These are phyloP conservation scores for Lyophyllum atratum DNA, from an alignment of 768 basidiomycete genomes.

Conservation along the genomic window DNA sequence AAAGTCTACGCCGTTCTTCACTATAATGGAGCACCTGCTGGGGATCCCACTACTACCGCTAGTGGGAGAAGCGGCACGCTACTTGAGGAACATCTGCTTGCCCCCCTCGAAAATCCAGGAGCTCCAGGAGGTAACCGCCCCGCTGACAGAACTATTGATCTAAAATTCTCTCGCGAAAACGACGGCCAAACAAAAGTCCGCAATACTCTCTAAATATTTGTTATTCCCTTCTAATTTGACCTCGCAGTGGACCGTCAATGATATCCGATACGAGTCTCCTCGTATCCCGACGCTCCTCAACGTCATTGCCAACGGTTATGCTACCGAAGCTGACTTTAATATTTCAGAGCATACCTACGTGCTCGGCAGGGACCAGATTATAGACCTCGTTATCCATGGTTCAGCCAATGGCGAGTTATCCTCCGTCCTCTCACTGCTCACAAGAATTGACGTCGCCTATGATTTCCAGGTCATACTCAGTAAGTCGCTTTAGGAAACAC, in stretches of 20 bases:
- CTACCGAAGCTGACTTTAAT: conserved; percentile 14
- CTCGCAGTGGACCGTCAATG: conserved; percentile 20
- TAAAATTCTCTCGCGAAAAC: conserved; percentile 28
- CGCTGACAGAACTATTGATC: conserved; percentile 16
- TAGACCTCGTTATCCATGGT: conserved; percentile 26
- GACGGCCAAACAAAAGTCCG: conserved; percentile 30
- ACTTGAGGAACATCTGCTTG: conserved; percentile 23
- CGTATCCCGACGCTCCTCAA: conserved; percentile 24
- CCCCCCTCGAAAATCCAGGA: conserved; percentile 31
- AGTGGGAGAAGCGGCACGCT: not conserved
- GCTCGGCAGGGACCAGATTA: conserved; percentile 16
- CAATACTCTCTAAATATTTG: not conserved
- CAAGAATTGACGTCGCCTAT: not conserved
- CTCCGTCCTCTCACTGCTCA: not conserved
- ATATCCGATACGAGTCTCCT: conserved; percentile 19
- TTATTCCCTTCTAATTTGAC: not conserved
- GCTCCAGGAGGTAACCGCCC: conserved; percentile 25
- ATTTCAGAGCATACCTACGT: conserved; percentile 23
- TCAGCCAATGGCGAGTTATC: conserved; percentile 19
- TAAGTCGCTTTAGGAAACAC: not conserved
- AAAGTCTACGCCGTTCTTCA: conserved; percentile 42
- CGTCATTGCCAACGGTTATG: conserved; percentile 20
- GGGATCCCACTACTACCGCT: conserved; percentile 30
- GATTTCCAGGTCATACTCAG: not conserved
- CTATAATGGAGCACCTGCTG: conserved; percentile 38